Percentiles rank a stretch among this genome's conserved stretches.
phyloP scores from a whole-genome alignment of 2,329 filamentous ascomycete species.

The Pleoardoris graminearum region DNA sequence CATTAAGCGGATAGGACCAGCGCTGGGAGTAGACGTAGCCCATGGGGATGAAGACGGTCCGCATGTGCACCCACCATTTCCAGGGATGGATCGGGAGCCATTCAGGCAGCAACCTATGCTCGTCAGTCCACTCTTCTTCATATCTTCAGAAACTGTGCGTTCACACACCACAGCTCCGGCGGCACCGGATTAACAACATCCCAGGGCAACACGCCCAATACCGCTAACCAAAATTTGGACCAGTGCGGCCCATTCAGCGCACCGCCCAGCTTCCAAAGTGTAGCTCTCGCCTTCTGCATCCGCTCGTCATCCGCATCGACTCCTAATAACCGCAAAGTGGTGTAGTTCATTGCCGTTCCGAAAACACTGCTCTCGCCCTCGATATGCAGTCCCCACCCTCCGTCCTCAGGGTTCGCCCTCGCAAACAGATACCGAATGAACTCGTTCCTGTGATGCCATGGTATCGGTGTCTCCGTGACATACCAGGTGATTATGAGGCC shows the following conservation, averaged over 20 bases:
- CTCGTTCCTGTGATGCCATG: conserved; percentile 77
- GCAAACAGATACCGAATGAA: conserved; percentile 92
- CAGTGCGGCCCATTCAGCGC: conserved; percentile 86
- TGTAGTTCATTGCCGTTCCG: conserved; percentile 88
- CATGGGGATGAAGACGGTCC: conserved; percentile 95
- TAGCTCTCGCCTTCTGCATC: conserved; percentile 81
- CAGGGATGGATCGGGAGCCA: conserved; percentile 89
- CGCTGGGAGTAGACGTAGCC: conserved; percentile 83
- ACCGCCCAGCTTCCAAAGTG: conserved; percentile 83
- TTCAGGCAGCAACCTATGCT: conserved; percentile 70
- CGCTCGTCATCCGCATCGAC: conserved; percentile 80
- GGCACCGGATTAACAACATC: conserved; percentile 93
- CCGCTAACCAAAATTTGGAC: conserved; percentile 93
- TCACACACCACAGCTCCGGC: conserved; percentile 77
- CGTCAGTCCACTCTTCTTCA: not conserved
- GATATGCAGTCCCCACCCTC: conserved; percentile 97
- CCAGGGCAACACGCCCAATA: conserved; percentile 83
- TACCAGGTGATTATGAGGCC: conserved; percentile 86
- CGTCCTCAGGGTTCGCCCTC: conserved; percentile 80
- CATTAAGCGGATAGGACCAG: conserved; percentile 76
- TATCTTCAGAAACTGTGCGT: conserved; percentile 3
- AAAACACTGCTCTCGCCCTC: conserved; percentile 92
- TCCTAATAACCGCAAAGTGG: conserved; percentile 76
- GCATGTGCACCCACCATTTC: conserved; percentile 98
- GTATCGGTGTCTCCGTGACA: conserved; percentile 84